Conservation (phyloP, 2,329 filamentous ascomycete genomes). For the Ceratocystis albifundus region DNA sequence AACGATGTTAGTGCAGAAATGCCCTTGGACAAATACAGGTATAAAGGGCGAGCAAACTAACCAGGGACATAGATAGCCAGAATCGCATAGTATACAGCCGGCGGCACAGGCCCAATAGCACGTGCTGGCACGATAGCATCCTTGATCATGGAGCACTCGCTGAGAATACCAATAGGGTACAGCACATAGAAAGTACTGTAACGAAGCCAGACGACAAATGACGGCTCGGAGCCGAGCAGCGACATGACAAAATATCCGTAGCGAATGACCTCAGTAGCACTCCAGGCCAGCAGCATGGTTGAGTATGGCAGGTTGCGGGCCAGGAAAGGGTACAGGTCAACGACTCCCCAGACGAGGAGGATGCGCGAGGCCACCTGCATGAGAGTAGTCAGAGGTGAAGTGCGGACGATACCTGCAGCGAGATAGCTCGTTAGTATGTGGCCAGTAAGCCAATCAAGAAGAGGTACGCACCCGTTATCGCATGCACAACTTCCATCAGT, state of each 20-base stretch:
- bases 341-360: slow-evolving; percentile 78
- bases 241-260: slow-evolving; percentile 83
- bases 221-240: slow-evolving; percentile 51
- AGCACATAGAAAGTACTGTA: slow-evolving; percentile 90
- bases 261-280: slow-evolving; percentile 78
- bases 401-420: slow-evolving; percentile 64
- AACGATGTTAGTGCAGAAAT: neutral
- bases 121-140: slow-evolving; percentile 51
- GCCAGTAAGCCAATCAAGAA: neutral
- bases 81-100: slow-evolving; percentile 51
- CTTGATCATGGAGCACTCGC: slow-evolving; percentile 74
- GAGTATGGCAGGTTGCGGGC: slow-evolving; percentile 53
- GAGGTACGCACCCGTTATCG: slow-evolving; percentile 51
- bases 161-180: slow-evolving; percentile 82
- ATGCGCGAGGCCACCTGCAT: slow-evolving; percentile 86
- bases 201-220: slow-evolving; percentile 62
- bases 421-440: slow-evolving; percentile 1
- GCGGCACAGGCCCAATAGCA: slow-evolving; percentile 38
- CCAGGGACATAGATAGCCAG: slow-evolving; percentile 70
- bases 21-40: too few species aligned
- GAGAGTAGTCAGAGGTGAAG: slow-evolving; percentile 69
- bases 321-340: slow-evolving; percentile 59
- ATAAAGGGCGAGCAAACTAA: slow-evolving; percentile 33
- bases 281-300: slow-evolving; percentile 78
- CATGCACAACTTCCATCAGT: slow-evolving; percentile 71